Evolutionary conservation across 1,284 basidiomycete genomes (phyloP).

Genomic region (Rhodotorula sp.): DNA sequence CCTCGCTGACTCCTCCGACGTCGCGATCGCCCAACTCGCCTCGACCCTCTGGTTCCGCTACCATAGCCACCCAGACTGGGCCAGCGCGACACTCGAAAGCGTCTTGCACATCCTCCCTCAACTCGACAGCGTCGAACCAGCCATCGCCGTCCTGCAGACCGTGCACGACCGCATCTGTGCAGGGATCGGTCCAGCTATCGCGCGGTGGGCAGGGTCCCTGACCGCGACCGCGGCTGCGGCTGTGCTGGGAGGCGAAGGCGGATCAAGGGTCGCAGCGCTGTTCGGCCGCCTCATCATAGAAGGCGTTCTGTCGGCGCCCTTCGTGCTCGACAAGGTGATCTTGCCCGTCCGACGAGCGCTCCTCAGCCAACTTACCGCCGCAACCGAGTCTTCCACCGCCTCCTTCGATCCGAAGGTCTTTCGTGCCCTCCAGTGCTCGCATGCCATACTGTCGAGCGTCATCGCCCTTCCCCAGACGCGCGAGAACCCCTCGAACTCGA

Average conservation of each 20-base stretch:
- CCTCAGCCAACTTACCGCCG: not conserved
- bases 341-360: conserved; percentile 17
- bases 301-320: conserved; percentile 12
- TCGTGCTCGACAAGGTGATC: conserved; percentile 11
- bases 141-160: conserved; percentile 7
- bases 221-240: not conserved
- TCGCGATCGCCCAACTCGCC: conserved; percentile 41
- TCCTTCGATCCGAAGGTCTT: not conserved
- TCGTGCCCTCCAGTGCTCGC: conserved; percentile 4
- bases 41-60: conserved; percentile 69
- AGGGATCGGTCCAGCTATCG: conserved; percentile 15
- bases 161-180: conserved; percentile 22
- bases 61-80: conserved; percentile 65
- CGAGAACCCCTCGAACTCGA: not conserved
- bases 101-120: conserved; percentile 51
- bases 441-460: conserved; percentile 10
- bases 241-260: conserved; percentile 9
- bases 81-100: conserved; percentile 74
- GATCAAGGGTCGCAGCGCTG: not conserved
- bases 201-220: conserved; percentile 17
- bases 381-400: no score
- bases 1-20: conserved; percentile 20
- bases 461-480: conserved; percentile 1
- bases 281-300: conserved; percentile 25
- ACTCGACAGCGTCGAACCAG: conserved; percentile 1